These are phyloP conservation scores for Phytopythium litorale DNA, from an alignment of 352 stramenopile species.

Conservation along the genomic window DNA sequence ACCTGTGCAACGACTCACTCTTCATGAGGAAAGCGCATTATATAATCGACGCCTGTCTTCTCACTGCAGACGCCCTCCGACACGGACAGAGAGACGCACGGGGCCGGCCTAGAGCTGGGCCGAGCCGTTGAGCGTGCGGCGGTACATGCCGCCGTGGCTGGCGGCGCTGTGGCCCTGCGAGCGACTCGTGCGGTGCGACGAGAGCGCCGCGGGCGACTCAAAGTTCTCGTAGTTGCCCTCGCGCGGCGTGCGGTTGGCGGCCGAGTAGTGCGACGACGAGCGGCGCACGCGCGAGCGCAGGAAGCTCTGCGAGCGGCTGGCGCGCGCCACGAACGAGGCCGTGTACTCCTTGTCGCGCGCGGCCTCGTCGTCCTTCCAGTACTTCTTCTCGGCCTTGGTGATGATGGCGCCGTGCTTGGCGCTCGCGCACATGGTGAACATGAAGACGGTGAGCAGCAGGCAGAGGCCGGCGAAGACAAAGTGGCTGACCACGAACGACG, in stretches of 20 bases:
- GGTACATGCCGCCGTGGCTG: constrained; percentile 4
- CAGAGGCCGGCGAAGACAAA: constrained; percentile 73
- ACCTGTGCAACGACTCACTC: too few species aligned
- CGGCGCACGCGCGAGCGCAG: constrained; percentile 62
- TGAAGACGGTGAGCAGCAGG: constrained; percentile 59
- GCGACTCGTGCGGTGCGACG: constrained; percentile 17
- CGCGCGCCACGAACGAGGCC: constrained; percentile 40
- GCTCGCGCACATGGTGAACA: constrained; percentile 79
- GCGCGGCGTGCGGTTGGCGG: constrained; percentile 33
- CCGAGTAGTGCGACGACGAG: constrained; percentile 51
- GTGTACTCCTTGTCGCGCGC: constrained; percentile 32
- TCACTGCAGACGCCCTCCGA: background rate
- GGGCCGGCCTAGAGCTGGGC: constrained; percentile 10
- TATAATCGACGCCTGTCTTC: too few species aligned
- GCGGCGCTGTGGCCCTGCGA: constrained; percentile 4
- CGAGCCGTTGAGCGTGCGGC: constrained; percentile 32
- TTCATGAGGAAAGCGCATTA: too few species aligned
- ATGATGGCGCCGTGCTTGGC: constrained; percentile 80
- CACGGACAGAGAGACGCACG: background rate
- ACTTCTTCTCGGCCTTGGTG: constrained; percentile 84
- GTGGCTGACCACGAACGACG: constrained; percentile 74
- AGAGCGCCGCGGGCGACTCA: constrained; percentile 50
- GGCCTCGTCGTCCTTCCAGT: constrained; percentile 51
- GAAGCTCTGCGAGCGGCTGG: constrained; percentile 79
- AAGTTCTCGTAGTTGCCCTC: constrained; percentile 80